phyloP scores from a whole-genome alignment of 257 asterid genomes.

The Solanum bulbocastanum region DNA sequence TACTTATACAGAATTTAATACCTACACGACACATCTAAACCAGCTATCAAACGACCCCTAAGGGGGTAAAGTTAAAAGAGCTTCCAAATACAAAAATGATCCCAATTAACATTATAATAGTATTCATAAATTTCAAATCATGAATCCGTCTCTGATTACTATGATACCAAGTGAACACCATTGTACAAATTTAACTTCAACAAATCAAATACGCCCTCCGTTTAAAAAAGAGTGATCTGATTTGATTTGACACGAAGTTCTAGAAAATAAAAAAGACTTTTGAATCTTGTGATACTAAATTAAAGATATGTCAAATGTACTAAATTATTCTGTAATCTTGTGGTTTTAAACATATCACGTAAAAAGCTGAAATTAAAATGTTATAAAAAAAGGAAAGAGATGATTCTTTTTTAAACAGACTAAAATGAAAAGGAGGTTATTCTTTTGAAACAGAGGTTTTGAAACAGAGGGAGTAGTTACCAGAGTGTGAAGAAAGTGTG shows the following conservation, averaged over 20 bases:
- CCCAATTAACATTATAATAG: neutral
- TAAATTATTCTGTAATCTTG: too few relatives aligned
- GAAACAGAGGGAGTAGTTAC: conserved; percentile 4
- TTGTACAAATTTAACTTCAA: neutral
- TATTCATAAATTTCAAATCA: neutral
- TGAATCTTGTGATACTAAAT: too few relatives aligned
- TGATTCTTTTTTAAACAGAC: too few relatives aligned
- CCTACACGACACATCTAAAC: neutral
- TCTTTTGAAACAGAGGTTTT: too few relatives aligned
- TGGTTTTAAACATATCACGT: too few relatives aligned
- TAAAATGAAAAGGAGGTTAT: too few relatives aligned
- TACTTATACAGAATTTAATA: neutral
- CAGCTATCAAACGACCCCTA: neutral
- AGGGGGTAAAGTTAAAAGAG: neutral
- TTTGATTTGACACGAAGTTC: too few relatives aligned
- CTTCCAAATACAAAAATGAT: neutral
- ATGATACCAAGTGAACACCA: neutral
- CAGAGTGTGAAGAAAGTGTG: conserved; percentile 52
- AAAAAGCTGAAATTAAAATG: too few relatives aligned
- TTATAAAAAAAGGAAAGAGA: too few relatives aligned
- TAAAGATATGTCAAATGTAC: too few relatives aligned
- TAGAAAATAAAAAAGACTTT: too few relatives aligned
- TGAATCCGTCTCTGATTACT: neutral
- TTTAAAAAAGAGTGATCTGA: too few relatives aligned
- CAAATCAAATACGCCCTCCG: neutral